Evolutionary conservation across 108 stramenopile species (phyloP).

Genomic region (Cyclotella sp.): DNA sequence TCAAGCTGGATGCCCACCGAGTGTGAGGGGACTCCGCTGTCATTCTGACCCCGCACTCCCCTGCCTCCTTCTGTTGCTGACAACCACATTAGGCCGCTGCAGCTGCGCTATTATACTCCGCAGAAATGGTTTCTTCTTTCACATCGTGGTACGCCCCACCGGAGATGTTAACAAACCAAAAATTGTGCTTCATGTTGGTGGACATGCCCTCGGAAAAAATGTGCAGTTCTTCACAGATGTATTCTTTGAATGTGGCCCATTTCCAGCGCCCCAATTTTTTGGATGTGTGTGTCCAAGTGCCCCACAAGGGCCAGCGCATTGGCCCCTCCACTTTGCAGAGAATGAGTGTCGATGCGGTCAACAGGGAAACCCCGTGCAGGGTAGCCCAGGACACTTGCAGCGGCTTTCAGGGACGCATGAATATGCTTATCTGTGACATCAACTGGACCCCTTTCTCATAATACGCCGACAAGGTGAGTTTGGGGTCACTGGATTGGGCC

Average conservation of each 20-base stretch:
- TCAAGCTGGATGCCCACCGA: not conserved
- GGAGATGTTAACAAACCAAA: not conserved
- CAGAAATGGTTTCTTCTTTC: not conserved
- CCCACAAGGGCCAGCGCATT: slow-evolving; percentile 1
- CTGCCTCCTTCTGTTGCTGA: too few relatives aligned
- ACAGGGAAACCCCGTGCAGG: not conserved
- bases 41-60: too few relatives aligned
- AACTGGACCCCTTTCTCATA: too few relatives aligned
- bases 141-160: not conserved
- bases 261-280: slow-evolving; percentile 18
- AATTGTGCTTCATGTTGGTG: not conserved
- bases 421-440: slow-evolving; percentile 10
- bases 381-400: not conserved
- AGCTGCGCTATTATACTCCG: not conserved
- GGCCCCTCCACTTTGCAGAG: not conserved
- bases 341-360: slow-evolving; percentile 12
- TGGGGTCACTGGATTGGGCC: too few relatives aligned
- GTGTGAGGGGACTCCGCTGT: too few relatives aligned
- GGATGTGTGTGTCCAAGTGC: slow-evolving; percentile 10
- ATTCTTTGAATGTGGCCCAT: slow-evolving; percentile 17
- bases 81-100: not conserved
- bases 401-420: not conserved
- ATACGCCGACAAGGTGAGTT: too few relatives aligned
- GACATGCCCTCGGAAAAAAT: slow-evolving; percentile 4
- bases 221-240: slow-evolving; percentile 1